These are phyloP conservation scores for Massospora cicadina DNA, from an alignment of 371 early-diverging fungal species.

Conservation along the genomic window DNA sequence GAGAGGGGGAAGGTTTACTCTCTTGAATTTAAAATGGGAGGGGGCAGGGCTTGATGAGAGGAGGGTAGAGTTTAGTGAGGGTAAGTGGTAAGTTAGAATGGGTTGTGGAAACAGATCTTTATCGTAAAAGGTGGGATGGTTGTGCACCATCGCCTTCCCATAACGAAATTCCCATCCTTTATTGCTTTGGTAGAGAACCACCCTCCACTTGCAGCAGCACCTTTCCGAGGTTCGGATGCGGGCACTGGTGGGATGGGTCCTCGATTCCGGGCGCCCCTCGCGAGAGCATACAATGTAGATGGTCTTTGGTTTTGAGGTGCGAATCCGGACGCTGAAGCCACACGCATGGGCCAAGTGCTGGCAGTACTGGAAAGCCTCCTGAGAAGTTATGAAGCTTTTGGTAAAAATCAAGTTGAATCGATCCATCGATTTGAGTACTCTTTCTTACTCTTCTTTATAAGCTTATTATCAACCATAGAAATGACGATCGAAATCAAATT, in stretches of 20 bases:
- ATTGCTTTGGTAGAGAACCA: constrained; percentile 5
- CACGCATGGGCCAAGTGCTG: constrained; percentile 1
- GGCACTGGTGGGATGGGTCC: neutral
- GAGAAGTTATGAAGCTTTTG: neutral
- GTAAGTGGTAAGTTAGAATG: no score
- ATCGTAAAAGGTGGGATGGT: neutral
- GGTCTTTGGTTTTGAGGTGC: constrained; percentile 8
- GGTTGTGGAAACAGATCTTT: no score
- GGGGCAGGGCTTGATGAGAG: no score
- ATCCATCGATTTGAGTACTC: no score
- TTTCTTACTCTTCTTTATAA: no score
- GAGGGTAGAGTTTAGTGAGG: no score
- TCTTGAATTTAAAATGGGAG: no score
- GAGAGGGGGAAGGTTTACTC: no score
- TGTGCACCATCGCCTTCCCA: constrained; percentile 18
- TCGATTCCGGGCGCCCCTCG: constrained; percentile 8
- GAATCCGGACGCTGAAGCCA: constrained; percentile 9
- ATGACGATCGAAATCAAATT: no score
- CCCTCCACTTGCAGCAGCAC: constrained; percentile 9
- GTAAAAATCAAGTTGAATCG: constrained; percentile 4
- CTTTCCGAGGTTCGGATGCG: constrained; percentile 7
- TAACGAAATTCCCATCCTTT: constrained; percentile 6
- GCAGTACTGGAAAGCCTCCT: constrained; percentile 7
- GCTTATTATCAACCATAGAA: no score
- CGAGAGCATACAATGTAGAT: constrained; percentile 11